These are phyloP conservation scores for Pyrenophora tritici-repentis DNA, from an alignment of 2,329 filamentous ascomycete species.

Conservation along the genomic window DNA sequence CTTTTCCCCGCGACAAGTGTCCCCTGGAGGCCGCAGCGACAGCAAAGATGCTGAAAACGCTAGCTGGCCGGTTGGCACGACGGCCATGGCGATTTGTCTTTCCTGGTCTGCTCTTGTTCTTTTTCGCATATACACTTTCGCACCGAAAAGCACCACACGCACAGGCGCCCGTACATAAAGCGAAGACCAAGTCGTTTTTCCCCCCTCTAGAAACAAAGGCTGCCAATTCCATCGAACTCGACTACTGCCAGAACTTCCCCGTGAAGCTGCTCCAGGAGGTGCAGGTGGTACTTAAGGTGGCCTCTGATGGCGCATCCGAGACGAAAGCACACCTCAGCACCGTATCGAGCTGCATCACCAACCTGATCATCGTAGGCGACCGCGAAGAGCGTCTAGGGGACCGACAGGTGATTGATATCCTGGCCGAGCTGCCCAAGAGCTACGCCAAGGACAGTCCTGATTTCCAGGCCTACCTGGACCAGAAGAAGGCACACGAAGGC, in stretches of 20 bases:
- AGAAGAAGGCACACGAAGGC: conserved; percentile 47
- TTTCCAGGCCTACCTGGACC: conserved; percentile 57
- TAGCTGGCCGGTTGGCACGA: conserved; percentile 34
- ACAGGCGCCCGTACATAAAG: conserved; percentile 29
- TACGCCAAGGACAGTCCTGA: conserved; percentile 53
- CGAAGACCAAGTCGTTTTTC: conserved; percentile 45
- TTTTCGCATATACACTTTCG: conserved; percentile 38
- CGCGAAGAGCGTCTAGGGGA: conserved; percentile 59
- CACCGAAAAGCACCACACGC: conserved; percentile 25
- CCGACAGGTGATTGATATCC: conserved; percentile 54
- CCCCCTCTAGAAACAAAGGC: conserved; percentile 40
- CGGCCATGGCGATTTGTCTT: conserved; percentile 41
- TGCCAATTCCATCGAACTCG: conserved; percentile 37
- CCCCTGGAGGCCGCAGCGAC: conserved; percentile 10
- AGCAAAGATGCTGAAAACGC: conserved; percentile 30
- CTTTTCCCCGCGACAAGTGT: conserved; percentile 2
- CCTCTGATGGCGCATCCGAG: conserved; percentile 51
- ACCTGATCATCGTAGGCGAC: conserved; percentile 64
- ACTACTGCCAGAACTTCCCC: conserved; percentile 50
- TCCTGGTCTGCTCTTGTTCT: conserved; percentile 39
- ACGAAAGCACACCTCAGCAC: conserved; percentile 57
- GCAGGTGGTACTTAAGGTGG: conserved; percentile 57
- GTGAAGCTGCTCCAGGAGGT: conserved; percentile 48
- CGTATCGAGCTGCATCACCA: conserved; percentile 59
- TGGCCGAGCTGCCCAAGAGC: conserved; percentile 56